phyloP scores from a whole-genome alignment of 768 basidiomycete species.

The Xerocomellus amylosporus region DNA sequence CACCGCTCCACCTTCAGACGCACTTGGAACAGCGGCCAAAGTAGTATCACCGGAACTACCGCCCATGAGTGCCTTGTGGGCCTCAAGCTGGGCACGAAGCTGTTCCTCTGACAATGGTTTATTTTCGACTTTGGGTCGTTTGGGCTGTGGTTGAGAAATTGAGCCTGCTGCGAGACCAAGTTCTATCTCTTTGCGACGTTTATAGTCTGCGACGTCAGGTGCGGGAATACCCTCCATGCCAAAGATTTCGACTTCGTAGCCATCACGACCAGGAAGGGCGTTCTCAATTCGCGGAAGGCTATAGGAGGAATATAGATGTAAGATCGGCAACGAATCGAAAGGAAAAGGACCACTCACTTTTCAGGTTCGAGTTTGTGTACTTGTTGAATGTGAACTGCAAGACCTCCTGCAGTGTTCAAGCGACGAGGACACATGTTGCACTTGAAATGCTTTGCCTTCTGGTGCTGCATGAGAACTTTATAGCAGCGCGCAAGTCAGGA shows the following conservation, averaged over 20 bases:
- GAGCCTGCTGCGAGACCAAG: conserved; percentile 80
- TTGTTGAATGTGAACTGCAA: conserved; percentile 97
- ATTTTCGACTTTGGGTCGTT: conserved; percentile 80
- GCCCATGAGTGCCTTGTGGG: conserved; percentile 93
- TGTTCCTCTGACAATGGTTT: conserved; percentile 78
- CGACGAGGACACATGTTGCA: conserved; percentile 94
- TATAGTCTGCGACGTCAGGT: conserved; percentile 93
- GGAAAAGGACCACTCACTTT: conserved; percentile 33
- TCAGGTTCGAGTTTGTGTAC: conserved; percentile 99
- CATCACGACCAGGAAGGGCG: conserved; percentile 92
- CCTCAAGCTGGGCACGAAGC: conserved; percentile 77
- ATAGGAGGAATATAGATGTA: conserved; percentile 3
- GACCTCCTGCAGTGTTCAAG: conserved; percentile 94
- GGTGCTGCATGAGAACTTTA: conserved; percentile 95
- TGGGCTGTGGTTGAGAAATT: conserved; percentile 76
- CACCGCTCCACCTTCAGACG: conserved; percentile 48
- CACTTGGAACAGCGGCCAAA: conserved; percentile 34
- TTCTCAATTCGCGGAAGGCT: conserved; percentile 92
- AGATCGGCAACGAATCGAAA: conserved; percentile 4
- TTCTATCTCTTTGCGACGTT: conserved; percentile 92
- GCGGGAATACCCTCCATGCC: conserved; percentile 99
- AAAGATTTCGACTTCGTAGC: conserved; percentile 98
- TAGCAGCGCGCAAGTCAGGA: background rate
- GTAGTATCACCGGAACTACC: conserved; percentile 38
- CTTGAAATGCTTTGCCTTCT: conserved; percentile 99